A percentile compares a stretch with the other conserved stretches of the same genome.
Evolutionary conservation across 345 rosid genomes (phyloP).

Genomic region (Ailanthus altissimus): DNA sequence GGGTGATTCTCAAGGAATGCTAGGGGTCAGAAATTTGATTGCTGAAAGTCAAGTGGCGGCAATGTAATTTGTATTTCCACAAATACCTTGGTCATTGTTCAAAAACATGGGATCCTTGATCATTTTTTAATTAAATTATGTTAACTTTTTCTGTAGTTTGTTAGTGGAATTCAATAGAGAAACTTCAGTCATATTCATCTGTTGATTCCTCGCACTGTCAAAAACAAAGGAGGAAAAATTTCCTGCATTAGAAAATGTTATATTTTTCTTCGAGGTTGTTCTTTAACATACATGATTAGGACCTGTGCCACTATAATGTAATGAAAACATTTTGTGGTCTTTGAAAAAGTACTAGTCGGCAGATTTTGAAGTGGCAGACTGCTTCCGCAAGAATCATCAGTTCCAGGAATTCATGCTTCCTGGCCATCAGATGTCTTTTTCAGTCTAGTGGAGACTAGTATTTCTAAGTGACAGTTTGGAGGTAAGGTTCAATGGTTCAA

Average conservation of each 20-base stretch:
- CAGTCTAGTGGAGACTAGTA: slow-evolving; percentile 12
- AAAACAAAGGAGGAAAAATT: background rate
- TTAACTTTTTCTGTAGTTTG: background rate
- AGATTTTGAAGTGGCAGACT: slow-evolving; percentile 1
- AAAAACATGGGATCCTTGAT: background rate
- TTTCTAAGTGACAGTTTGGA: background rate
- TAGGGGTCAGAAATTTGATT: background rate
- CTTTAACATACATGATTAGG: background rate
- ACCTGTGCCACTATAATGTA: background rate
- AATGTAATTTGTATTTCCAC: background rate
- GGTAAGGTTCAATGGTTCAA: slow-evolving; percentile 14
- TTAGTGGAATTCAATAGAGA: background rate
- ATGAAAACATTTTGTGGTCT: background rate
- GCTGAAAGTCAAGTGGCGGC: background rate
- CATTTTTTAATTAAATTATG: background rate
- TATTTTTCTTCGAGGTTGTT: background rate
- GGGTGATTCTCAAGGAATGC: background rate
- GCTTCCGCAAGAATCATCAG: background rate
- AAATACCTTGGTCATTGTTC: background rate
- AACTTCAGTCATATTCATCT: background rate
- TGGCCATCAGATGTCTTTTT: slow-evolving; percentile 26
- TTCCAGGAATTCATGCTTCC: slow-evolving; percentile 12
- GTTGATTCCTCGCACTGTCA: background rate
- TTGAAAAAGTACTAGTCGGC: slow-evolving; percentile 1
- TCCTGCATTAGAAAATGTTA: background rate